Base-by-base conservation (phyloP, 2,329 filamentous ascomycete genomes). In the Colletotrichum abscissum region DNA sequence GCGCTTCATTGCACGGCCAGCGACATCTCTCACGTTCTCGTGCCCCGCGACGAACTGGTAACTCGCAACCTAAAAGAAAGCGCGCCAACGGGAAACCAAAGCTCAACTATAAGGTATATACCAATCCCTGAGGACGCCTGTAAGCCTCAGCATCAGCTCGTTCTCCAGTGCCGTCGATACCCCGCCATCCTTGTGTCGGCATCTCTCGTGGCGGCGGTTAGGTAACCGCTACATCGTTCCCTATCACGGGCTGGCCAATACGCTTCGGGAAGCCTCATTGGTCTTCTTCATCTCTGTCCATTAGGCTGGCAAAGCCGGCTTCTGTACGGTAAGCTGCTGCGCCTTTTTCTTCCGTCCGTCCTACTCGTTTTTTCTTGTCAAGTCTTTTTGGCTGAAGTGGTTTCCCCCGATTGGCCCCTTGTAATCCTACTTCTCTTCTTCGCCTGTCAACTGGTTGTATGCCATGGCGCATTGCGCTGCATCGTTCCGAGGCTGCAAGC, bases 41-140 rank as follows among this genome's bases (percentile, higher is more conserved):
- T 72, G 67, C 70, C 67, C 67, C 56, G 71, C 71, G 67, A 73
- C 60, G 22, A 71, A 55, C 30, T 26, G 35, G 55, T 38, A 52
- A 62, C 49, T 66, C 42, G 33, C 28, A 64, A 33, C 30, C 30
- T 33, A 4, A 30, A 33, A 33, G 30, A 4, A 33, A 55, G 6
- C 56, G 7, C 60, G 24, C 55, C 55, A 56, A 28, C 42, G 19
- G 24, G 24, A 35, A 16, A 30, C 9, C 19, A 8, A 9, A 42
- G 24, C 26, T 4, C 49, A 38, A 8, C 30, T 1, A 49, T 26
- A 33, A 33, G 30, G 30, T 33, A 22, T 59, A 35, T 26, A 16
- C 42, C 42, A 8, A 49, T 2, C 42, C 42, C 42, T 9, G 42
- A 19, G 14, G 28, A 46, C 9, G n/a, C 33, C 52, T 14, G 56